phyloP scores from a whole-genome alignment of 805 yeast species.

The Pichia pseudocactophila region DNA sequence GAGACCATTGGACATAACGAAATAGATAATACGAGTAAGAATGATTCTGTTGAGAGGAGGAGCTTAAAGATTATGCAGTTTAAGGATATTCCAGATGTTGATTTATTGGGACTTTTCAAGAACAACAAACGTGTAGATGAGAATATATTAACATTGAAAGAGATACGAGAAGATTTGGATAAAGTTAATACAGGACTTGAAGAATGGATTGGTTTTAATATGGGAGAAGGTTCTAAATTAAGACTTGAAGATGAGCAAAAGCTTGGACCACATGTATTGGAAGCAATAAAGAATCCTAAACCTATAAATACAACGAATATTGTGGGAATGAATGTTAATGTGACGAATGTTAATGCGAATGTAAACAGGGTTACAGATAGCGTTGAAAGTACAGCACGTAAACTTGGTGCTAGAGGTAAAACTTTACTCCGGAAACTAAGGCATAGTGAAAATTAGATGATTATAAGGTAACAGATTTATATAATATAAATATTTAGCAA shows the following conservation, averaged over 20 bases:
- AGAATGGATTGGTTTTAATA: constrained; percentile 15
- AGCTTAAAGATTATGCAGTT: neutral
- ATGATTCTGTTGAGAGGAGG: neutral
- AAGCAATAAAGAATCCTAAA: constrained; percentile 12
- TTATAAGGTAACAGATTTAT: neutral
- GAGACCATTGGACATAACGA: neutral
- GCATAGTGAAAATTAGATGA: constrained; percentile 6
- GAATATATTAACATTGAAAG: constrained; percentile 34
- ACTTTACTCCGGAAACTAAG: constrained; percentile 20
- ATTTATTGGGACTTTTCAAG: constrained; percentile 1
- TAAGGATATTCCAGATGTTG: constrained; percentile 5
- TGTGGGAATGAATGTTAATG: neutral
- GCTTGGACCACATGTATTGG: constrained; percentile 47
- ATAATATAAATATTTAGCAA: no score
- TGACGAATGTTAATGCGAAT: neutral
- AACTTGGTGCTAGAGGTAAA: constrained; percentile 15
- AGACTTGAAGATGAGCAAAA: constrained; percentile 12
- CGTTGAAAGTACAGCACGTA: constrained; percentile 6
- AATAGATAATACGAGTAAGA: neutral
- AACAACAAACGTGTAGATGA: constrained; percentile 17
- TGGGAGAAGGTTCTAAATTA: constrained; percentile 5
- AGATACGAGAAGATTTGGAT: constrained; percentile 34
- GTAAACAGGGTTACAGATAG: constrained; percentile 5
- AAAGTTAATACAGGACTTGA: constrained; percentile 49
- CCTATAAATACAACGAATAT: neutral